Base-by-base conservation (phyloP, 192 early-diverging fungal species). In the Entomortierella chlamydospora region DNA sequence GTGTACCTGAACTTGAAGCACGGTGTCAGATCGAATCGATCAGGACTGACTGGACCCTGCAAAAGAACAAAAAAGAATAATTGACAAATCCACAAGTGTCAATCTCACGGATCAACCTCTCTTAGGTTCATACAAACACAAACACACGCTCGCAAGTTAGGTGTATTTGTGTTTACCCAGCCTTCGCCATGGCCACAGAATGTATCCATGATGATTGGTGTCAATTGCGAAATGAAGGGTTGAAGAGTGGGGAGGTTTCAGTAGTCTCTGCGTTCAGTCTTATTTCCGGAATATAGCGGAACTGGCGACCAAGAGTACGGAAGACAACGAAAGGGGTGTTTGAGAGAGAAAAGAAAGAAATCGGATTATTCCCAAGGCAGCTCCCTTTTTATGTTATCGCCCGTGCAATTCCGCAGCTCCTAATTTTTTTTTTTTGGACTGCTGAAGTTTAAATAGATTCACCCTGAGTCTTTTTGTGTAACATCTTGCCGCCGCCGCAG, bases 1-100 rank as follows among this genome's bases (percentile, higher is more conserved):
- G n/a, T 8, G 28, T 62, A 74, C 72, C 72, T 74, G 29, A 59
- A 67, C 34, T 74, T 65, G 57, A 74, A 68, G 59, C 72, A 74
- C 0, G 57, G 57, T 2, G 72, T 62, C 17, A 74, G 33, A 49
- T 74, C 72, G 25, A 74, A 50, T n/a, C 72, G 64, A 55, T 47
- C 43, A 12, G 58, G 64, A 34, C 72, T 67, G 4, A 42, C 6
- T 9, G 72, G 72, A 12, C 64, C 72, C 72, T 74, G n/a, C 4
- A 26, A 45, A 42, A 10, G 5, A 37, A 20, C 0, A 45, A 29
- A 10, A 8, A 57, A 10, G 39, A 34, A 34, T 12, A 43, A 47
- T 47, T 47, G 12, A 12, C 45, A 47, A 17, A 20, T 47, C 20
- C 45, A 20, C 20, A 51, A 17, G n/a, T 11, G 9, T 29, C 59